Base-by-base conservation (phyloP, 139 green algal species). In the Volvox africanus region DNA sequence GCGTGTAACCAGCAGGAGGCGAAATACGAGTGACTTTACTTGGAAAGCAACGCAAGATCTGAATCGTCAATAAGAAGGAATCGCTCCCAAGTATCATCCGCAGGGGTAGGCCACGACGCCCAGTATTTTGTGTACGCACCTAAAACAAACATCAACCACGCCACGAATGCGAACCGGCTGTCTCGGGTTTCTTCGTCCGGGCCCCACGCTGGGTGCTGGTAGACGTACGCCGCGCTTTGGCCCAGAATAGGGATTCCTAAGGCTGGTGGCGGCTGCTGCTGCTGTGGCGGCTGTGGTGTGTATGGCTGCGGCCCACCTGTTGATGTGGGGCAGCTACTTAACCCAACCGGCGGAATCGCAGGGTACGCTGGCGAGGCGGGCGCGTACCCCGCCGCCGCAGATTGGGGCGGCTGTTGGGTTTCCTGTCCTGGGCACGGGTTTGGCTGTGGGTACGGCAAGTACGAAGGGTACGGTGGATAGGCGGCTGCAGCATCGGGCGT, bases 211-310 rank as follows among this genome's bases (percentile, higher is more conserved):
- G 86, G 86, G 86, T 90, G 86, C 1, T 28, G 18, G 20, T 61
- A 19, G 21, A 90, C 35, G 73, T 24, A 83, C 0, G n/a, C 30
- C n/a, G 30, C 86, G 9, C 73, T 35, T 1, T 83, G 36, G 30
- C 86, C 86, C 19, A 90, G 73, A 44, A 90, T 75, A 13, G 86
- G 86, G 26, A 83, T 28, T 21, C 86, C 86, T 32, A 33, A 12
- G 0, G 50, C 85, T 16, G 83, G 82, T 55, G 30, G 32, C 17
- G 1, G 32, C 0, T 3, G 82, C 33, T 79, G 35, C 65, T 35
- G 65, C 62, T 24, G 65, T 13, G 55, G 82, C 65, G 17, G 75
- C 75, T 81, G 75, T 35, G 44, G 75, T 55, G 24, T 33, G 1
- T 55, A 35, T 30, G 24, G 30, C 75, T 81, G 75, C 32, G 14